Conservation (phyloP, 2,329 filamentous ascomycete species). For the Coniella lustricola region DNA sequence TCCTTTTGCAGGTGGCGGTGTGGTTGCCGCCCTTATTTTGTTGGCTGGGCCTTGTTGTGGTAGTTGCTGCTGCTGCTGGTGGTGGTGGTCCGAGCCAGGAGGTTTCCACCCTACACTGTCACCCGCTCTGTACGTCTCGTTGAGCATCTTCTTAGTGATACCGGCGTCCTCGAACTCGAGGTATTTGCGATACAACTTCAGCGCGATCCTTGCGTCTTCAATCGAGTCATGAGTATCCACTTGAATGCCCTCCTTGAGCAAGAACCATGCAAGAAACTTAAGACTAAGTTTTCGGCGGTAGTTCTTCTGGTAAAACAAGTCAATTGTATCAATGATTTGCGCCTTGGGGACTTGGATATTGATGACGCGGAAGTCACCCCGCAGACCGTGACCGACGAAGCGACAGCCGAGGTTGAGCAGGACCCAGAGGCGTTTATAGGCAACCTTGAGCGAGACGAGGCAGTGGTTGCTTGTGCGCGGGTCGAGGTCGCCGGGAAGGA, state of each 20-base stretch:
- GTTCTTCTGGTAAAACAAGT: constrained; percentile 77
- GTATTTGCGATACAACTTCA: constrained; percentile 84
- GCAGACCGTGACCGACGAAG: constrained; percentile 89
- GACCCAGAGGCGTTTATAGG: constrained; percentile 98
- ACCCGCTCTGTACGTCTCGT: constrained; percentile 67
- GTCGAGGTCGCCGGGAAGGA: constrained; percentile 78
- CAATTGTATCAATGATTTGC: constrained; percentile 91
- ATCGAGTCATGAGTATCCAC: constrained; percentile 89
- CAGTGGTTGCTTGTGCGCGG: constrained; percentile 71
- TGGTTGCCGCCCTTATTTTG: not conserved
- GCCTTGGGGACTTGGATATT: constrained; percentile 90
- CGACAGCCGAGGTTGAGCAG: constrained; percentile 88
- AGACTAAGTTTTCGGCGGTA: constrained; percentile 83
- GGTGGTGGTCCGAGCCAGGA: constrained; percentile 4
- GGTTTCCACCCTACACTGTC: constrained; percentile 12
- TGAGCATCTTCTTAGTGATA: constrained; percentile 72
- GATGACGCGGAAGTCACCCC: constrained; percentile 94
- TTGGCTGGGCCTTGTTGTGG: not conserved
- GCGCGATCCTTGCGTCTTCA: constrained; percentile 85
- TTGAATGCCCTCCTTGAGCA: constrained; percentile 92
- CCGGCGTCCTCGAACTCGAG: constrained; percentile 83
- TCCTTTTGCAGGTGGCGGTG: constrained; percentile 3
- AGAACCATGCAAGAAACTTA: constrained; percentile 83
- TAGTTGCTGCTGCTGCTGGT: not conserved
- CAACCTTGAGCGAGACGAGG: constrained; percentile 78